Base-by-base conservation (phyloP, 176 grass and related monocot genomes). In the Musa acuminata region DNA sequence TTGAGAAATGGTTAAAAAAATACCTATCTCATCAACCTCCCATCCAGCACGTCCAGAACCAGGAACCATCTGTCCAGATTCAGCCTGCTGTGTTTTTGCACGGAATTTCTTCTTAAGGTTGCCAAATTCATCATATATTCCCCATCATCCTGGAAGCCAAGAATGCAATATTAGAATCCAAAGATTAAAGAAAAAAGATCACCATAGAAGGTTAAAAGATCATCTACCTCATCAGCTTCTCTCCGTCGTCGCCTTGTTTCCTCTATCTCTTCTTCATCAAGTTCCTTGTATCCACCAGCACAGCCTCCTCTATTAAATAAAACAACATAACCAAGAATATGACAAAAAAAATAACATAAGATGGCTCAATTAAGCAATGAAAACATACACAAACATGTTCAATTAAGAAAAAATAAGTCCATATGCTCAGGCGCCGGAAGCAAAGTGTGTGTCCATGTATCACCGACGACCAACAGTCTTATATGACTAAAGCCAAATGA, bases 71-170 rank as follows among this genome's bases (percentile, higher is more conserved):
- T 78, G 82, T 12, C 66, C 81, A 64, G 21, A 69, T 72, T 91
- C 88, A 75, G 73, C 76, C 79, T 85, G 88, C 62, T 86, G 88
- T 29, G 90, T 72, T 82, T 94, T 99, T 23, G 86, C 80, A 84
- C 91, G 95, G 6, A 94, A 99, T 83, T 99, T 94, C 84, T 99
- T 99, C 80, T 99, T 99, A 19, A 99, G 86, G 63, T 99, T 99
- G 52, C 95, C 95, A 84, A 99, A 99, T 78, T 99, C 95, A 91
- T 99, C 95, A 81, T 94, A 99, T 19, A 99, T 99, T 99, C 95
- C 55, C 95, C 95, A 79, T 99, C 95, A 72, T 99, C 95, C 91
- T 99, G 49, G 84, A 54, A 77, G 52, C 3, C 8, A 81, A 51
- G 77, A 63, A 50, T 85, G 24, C 2, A 80, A 80, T 13, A 64